Conservation (phyloP, 179 eudicot genomes). For the Silene vulgaris region DNA sequence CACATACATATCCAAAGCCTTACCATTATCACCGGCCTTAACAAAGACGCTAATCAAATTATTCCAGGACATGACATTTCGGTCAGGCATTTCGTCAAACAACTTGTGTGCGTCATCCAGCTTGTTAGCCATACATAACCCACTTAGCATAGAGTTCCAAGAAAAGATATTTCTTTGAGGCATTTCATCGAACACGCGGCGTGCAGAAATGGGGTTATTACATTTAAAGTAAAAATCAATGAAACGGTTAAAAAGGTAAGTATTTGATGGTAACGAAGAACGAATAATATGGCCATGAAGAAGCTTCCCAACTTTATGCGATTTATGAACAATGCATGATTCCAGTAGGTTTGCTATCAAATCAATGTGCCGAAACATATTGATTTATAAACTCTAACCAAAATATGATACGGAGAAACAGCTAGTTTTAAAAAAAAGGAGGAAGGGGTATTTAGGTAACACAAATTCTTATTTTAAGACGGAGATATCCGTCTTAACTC, state of each 20-base stretch:
- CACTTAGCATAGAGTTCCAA: slow-evolving; percentile 58
- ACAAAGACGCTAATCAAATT: slow-evolving; percentile 54
- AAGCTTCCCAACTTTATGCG: slow-evolving; percentile 41
- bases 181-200: slow-evolving; percentile 52
- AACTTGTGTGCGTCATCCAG: slow-evolving; percentile 33
- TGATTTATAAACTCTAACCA: not conserved
- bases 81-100: slow-evolving; percentile 63
- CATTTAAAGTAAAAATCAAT: slow-evolving; percentile 60
- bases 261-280: slow-evolving; percentile 30
- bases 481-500: too few relatives aligned
- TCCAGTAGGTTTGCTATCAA: slow-evolving; percentile 43
- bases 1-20: slow-evolving; percentile 46
- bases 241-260: slow-evolving; percentile 58
- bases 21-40: slow-evolving; percentile 31
- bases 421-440: too few relatives aligned
- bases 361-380: slow-evolving; percentile 28
- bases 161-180: slow-evolving; percentile 44
- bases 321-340: slow-evolving; percentile 46
- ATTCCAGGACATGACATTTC: slow-evolving; percentile 63
- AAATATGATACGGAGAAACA: not conserved
- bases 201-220: slow-evolving; percentile 32
- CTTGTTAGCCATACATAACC: slow-evolving; percentile 36
- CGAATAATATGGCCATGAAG: slow-evolving; percentile 58
- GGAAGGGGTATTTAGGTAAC: too few relatives aligned
- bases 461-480: too few relatives aligned